Base-by-base conservation (phyloP, 306 rosid genomes). In the Vigna hirtella region DNA sequence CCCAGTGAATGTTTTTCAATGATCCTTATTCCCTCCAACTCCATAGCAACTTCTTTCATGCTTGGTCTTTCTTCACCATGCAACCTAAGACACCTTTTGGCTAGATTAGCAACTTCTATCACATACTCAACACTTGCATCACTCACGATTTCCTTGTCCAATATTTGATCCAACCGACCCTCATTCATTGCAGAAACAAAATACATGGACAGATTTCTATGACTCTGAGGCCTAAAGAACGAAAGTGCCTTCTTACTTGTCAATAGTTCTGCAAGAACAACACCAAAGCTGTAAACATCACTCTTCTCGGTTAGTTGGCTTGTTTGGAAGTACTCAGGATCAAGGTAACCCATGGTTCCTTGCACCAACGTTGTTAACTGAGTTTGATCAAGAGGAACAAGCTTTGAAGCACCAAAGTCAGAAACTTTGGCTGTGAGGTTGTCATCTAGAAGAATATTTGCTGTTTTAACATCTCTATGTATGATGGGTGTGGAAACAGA, bases 301-400 rank as follows among this genome's bases (percentile, higher is more conserved):
- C 89, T 82, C 32, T 85, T 82, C 18, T 85, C 86, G 1, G 84
- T 82, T 67, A 85, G 15, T 10, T 79, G 70, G 9, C 82, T 71
- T 4, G 82, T 82, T 1, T 70, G 62, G 17, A 82, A 24, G 57
- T 82, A 82, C 40, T 86, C 75, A 0, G 86, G 89, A 40, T 82
- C 86, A 6, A 86, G 61, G 40, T 82, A 86, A 2, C 85, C 89
- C 0, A 71, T 49, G 3, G 86, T 79, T 47, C 89, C 89, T 52
- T 76, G 78, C 52, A 79, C 82, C 74, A 79, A 42, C 1, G 89
- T 86, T 3, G 67, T 70, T 17, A 83, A n/a, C 28, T 86, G 77
- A 32, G 61, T 32, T 66, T 86, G 81, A 72, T 79, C 86, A 26
- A 76, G 26, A 77, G 81, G 66, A 66, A 65, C 52, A 34, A 77